These are phyloP conservation scores for Periglandula ipomoeae DNA, from an alignment of 2,329 filamentous ascomycete species.

Conservation along the genomic window DNA sequence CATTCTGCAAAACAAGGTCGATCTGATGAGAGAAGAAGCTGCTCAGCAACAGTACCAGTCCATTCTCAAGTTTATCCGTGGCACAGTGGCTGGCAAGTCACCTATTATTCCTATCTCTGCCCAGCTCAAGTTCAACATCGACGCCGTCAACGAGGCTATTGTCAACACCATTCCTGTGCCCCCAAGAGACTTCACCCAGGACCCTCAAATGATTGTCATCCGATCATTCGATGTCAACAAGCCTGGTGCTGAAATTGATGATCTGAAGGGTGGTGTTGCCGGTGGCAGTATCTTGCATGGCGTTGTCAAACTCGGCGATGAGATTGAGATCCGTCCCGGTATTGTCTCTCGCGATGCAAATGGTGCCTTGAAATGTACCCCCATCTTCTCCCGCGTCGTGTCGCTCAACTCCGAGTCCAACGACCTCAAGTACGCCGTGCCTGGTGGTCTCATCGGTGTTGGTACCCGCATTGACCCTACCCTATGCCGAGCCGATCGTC, in stretches of 20 bases:
- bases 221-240: constrained; percentile 99
- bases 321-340: constrained; percentile 98
- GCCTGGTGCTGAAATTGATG: constrained; percentile 96
- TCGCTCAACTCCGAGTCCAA: constrained; percentile 97
- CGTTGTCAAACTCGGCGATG: constrained; percentile 92
- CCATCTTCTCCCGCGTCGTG: constrained; percentile 92
- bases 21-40: constrained; percentile 93
- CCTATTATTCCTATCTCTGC: constrained; percentile 96
- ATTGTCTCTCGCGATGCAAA: constrained; percentile 93
- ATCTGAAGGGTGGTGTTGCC: constrained; percentile 96
- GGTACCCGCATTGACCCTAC: constrained; percentile 96
- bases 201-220: constrained; percentile 98
- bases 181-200: constrained; percentile 77
- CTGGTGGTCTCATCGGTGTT: constrained; percentile 95
- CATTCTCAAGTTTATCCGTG: constrained; percentile 96
- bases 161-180: constrained; percentile 93
- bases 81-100: constrained; percentile 88
- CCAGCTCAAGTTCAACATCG: constrained; percentile 99
- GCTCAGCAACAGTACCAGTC: constrained; percentile 92
- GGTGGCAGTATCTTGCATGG: constrained; percentile 95
- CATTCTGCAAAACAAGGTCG: constrained; percentile 99
- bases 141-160: constrained; percentile 92
- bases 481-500: constrained; percentile 95
- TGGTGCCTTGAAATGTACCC: constrained; percentile 90
- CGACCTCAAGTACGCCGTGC: constrained; percentile 95